Conservation (phyloP, 495 filamentous ascomycete genomes). For the Gamarada debralockiae region DNA sequence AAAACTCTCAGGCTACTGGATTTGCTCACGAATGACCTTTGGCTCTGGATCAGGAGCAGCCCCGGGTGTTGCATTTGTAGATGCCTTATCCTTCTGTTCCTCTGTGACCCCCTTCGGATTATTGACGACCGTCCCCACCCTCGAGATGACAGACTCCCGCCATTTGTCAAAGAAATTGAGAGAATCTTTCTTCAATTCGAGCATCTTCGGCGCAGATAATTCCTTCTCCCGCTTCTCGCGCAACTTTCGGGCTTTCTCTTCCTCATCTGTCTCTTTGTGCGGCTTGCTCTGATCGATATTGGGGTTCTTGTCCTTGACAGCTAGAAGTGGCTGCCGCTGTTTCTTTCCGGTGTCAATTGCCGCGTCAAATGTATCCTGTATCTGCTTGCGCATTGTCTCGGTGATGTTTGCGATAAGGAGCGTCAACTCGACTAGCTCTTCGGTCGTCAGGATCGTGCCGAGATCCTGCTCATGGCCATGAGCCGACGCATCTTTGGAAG, state of each 20-base stretch:
- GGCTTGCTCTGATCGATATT: constrained; percentile 17
- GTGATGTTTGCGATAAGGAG: constrained; percentile 39
- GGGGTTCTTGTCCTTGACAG: constrained; percentile 28
- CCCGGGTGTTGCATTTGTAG: constrained; percentile 12
- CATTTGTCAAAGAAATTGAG: constrained; percentile 32
- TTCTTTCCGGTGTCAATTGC: constrained; percentile 24
- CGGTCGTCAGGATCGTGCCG: constrained; percentile 22
- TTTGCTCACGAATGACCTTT: constrained; percentile 19
- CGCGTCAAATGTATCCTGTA: constrained; percentile 42
- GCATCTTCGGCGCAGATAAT: constrained; percentile 31
- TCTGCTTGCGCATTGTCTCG: constrained; percentile 44
- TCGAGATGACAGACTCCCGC: constrained; percentile 27
- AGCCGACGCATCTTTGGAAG: constrained; percentile 1
- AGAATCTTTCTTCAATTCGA: constrained; percentile 28
- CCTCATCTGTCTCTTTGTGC: constrained; percentile 24
- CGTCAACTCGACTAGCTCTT: constrained; percentile 30
- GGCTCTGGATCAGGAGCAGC: constrained; percentile 22
- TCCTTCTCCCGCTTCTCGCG: constrained; percentile 27
- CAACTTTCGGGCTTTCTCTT: constrained; percentile 29
- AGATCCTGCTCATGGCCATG: constrained; percentile 20
- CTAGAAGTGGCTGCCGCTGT: constrained; percentile 21
- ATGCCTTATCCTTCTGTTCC: constrained; percentile 14
- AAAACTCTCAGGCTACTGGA: background rate
- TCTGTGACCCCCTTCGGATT: constrained; percentile 17
- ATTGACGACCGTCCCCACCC: constrained; percentile 29